phyloP scores from a whole-genome alignment of 495 filamentous ascomycete species.

The Lentithecium fluviatile region DNA sequence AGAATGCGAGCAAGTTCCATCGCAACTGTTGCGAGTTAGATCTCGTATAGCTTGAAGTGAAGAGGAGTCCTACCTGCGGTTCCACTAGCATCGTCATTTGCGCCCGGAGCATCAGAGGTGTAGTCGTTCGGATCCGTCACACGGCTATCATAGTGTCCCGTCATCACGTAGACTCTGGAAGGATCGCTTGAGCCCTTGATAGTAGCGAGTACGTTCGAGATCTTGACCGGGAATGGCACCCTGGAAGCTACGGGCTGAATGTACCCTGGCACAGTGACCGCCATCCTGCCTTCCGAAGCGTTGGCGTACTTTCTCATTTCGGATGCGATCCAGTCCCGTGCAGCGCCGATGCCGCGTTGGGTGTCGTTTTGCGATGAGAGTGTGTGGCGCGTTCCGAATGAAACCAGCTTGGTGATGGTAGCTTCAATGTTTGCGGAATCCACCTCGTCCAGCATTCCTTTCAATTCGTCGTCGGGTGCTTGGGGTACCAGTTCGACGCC shows the following conservation, averaged over 20 bases:
- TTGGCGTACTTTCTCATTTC: constrained; percentile 39
- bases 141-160: constrained; percentile 55
- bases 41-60: neutral
- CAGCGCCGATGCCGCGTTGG: constrained; percentile 53
- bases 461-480: constrained; percentile 47
- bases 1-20: constrained; percentile 53
- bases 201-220: constrained; percentile 53
- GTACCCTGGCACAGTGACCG: constrained; percentile 48
- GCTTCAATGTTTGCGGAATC: constrained; percentile 47
- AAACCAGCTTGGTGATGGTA: constrained; percentile 50
- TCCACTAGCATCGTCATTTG: constrained; percentile 53
- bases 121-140: constrained; percentile 51
- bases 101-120: constrained; percentile 52
- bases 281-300: constrained; percentile 37
- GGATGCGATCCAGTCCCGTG: constrained; percentile 53
- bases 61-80: constrained; percentile 33
- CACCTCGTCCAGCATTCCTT: constrained; percentile 46
- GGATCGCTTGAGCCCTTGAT: constrained; percentile 50
- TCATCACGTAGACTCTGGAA: constrained; percentile 51
- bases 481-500: constrained; percentile 48
- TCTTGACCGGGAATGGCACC: constrained; percentile 48
- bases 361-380: constrained; percentile 49
- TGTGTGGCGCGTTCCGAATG: constrained; percentile 55
- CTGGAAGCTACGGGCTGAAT: constrained; percentile 47
- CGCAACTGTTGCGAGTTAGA: constrained; percentile 35